Evolutionary conservation across 2,329 filamentous ascomycete species (phyloP), one percentile per base, ranked within the genome.

Genomic region (Saccharata proteae): DNA sequence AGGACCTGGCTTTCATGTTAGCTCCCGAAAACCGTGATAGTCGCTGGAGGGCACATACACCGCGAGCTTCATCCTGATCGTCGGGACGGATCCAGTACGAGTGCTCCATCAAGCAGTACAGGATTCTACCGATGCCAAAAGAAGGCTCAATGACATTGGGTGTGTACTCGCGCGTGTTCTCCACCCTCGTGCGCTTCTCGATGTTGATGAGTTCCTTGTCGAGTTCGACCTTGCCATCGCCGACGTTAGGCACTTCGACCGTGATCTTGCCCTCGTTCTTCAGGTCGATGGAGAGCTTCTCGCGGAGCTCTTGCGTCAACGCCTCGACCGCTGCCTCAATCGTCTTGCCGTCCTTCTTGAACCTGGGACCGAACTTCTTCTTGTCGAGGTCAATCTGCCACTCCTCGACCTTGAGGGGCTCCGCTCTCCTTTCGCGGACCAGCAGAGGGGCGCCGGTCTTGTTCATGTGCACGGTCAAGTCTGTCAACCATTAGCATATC

Each of bases 121-220:
- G 65, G 40, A 96, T 94, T 46, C 88, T 76, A 38, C 88, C 90
- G 49, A 96, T 93, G 66, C 88, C 88, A 48, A 96, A 98, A 1
- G 88, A 96, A 2, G 88, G 90, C 64, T 98, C 90, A 45, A 96
- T 92, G 28, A 93, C 85, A 52, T 94, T 94, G 38, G 88, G 88
- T 1, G 80, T 92, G 63, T 83, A 98, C 55, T 94, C 86, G 47
- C 90, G 74, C 36, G 77, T 74, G 53, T 93, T 79, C 58, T 93
- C 83, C 4, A 76, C 71, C 40, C 84, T 70, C 44, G 79, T 93
- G 45, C 77, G 74, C 62, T 81, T 85, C 62, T 86, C 81, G 45
- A 96, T 84, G 36, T 67, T 73, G 51, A 98, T 66, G 29, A 92
- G 68, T 38, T 93, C 84, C 51, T 78, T 77, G 46, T 69, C 67